Evolutionary conservation across 192 early-diverging fungal genomes (phyloP).

Genomic region (Gaertneriomyces sp.): DNA sequence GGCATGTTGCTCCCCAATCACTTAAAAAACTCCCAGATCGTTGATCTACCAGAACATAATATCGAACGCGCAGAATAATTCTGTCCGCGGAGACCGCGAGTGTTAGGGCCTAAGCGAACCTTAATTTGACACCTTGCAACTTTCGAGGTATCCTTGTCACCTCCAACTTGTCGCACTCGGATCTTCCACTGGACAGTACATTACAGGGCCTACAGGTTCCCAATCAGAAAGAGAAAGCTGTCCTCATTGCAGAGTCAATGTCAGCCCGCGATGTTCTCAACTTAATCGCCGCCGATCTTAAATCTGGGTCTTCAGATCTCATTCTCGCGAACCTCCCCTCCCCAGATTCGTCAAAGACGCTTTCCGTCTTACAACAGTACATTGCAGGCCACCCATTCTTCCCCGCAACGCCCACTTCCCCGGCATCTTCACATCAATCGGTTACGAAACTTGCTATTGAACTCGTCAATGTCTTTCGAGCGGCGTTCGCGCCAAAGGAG

Average conservation of each 20-base stretch:
- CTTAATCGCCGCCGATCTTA: slow-evolving; percentile 14
- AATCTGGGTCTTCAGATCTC: slow-evolving; percentile 16
- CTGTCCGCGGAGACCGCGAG: too few species aligned
- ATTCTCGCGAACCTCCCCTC: slow-evolving; percentile 5
- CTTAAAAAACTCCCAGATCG: too few species aligned
- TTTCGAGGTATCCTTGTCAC: too few species aligned
- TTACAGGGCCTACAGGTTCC: too few species aligned
- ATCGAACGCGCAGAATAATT: too few species aligned
- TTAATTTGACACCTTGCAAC: too few species aligned
- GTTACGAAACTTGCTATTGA: slow-evolving; percentile 16
- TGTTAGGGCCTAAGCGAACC: too few species aligned
- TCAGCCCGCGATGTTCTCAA: slow-evolving; percentile 45
- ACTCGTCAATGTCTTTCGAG: slow-evolving; percentile 6
- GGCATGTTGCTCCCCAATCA: too few species aligned
- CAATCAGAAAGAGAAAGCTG: too few species aligned
- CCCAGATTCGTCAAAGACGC: slow-evolving; percentile 16
- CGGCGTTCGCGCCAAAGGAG: slow-evolving; percentile 10
- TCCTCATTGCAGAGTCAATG: slow-evolving; percentile 13
- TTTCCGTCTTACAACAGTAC: slow-evolving; percentile 13
- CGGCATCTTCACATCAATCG: slow-evolving; percentile 2
- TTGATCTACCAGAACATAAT: too few species aligned
- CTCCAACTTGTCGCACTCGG: too few species aligned
- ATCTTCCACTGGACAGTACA: too few species aligned
- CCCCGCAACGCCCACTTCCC: not conserved
- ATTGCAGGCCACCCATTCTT: slow-evolving; percentile 13